A percentile compares a stretch with the other conserved stretches of the same genome.
Evolutionary conservation across 2,329 filamentous ascomycete genomes (phyloP).

Genomic region (Colletotrichum sidae): DNA sequence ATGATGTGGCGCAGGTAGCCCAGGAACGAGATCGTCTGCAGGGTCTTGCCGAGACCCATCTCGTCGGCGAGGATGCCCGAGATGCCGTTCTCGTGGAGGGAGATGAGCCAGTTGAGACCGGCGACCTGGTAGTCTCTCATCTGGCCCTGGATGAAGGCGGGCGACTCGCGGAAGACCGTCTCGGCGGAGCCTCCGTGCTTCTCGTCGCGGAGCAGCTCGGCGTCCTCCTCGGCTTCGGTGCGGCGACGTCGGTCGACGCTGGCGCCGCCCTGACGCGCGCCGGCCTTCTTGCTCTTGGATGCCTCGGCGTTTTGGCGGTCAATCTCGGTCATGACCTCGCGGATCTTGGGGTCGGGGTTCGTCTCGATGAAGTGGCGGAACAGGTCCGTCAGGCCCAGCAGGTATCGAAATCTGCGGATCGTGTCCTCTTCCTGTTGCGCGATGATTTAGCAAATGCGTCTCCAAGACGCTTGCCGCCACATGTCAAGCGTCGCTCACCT

Average conservation of each 20-base stretch:
- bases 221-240: slow-evolving; percentile 98
- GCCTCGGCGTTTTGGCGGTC: slow-evolving; percentile 90
- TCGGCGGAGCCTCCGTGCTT: slow-evolving; percentile 87
- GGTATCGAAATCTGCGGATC: slow-evolving; percentile 91
- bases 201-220: slow-evolving; percentile 87
- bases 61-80: slow-evolving; percentile 98
- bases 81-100: slow-evolving; percentile 97
- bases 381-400: slow-evolving; percentile 93
- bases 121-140: slow-evolving; percentile 98
- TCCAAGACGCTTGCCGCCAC: background rate
- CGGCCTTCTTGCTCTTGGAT: slow-evolving; percentile 77
- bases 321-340: slow-evolving; percentile 93
- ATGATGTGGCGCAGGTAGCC: slow-evolving; percentile 94
- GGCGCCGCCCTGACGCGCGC: slow-evolving; percentile 85
- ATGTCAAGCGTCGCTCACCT: slow-evolving; percentile 67
- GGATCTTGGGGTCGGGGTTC: slow-evolving; percentile 94
- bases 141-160: slow-evolving; percentile 84
- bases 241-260: slow-evolving; percentile 81
- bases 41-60: slow-evolving; percentile 97
- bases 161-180: slow-evolving; percentile 93
- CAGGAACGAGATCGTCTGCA: slow-evolving; percentile 97
- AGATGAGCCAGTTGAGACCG: slow-evolving; percentile 97
- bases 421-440: slow-evolving; percentile 87
- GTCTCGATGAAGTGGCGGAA: slow-evolving; percentile 99
- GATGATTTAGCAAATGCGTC: background rate